Evolutionary conservation across 2,329 filamentous ascomycete genomes (phyloP).

Genomic region (Coniochaeta pulveracea): DNA sequence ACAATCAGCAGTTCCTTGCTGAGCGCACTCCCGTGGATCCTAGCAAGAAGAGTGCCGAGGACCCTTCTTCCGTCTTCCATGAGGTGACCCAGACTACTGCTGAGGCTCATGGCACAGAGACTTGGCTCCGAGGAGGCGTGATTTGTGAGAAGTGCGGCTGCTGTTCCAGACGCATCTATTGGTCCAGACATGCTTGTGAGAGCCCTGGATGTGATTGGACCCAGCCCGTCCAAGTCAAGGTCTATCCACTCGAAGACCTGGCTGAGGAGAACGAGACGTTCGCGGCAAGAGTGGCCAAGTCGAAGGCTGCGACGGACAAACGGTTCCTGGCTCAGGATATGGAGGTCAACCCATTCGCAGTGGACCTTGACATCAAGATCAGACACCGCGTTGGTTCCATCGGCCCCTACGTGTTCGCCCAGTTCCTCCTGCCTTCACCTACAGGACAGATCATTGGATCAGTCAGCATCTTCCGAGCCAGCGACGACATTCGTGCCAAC

Average conservation of each 20-base stretch:
- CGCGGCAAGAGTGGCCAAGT: slow-evolving; percentile 7
- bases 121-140: slow-evolving; percentile 47
- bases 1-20: slow-evolving; percentile 45
- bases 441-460: slow-evolving; percentile 31
- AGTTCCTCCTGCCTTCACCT: slow-evolving; percentile 34
- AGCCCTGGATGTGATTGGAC: slow-evolving; percentile 24
- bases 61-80: slow-evolving; percentile 21
- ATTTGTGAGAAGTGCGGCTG: slow-evolving; percentile 53
- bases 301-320: slow-evolving; percentile 5
- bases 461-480: slow-evolving; percentile 46
- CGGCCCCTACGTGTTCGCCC: slow-evolving; percentile 16
- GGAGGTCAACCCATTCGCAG: not conserved
- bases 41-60: slow-evolving; percentile 26
- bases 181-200: slow-evolving; percentile 51
- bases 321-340: not conserved
- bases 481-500: slow-evolving; percentile 33
- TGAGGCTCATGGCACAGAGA: slow-evolving; percentile 31
- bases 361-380: not conserved
- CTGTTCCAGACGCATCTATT: slow-evolving; percentile 49
- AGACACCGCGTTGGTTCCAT: slow-evolving; percentile 5
- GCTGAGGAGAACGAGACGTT: slow-evolving; percentile 26
- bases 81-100: slow-evolving; percentile 21
- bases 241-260: not conserved
- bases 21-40: too few species aligned
- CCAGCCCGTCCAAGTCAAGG: too few species aligned